Base-by-base conservation (phyloP, 805 yeast genomes). In the Kluyveromyces nonfermentans region DNA sequence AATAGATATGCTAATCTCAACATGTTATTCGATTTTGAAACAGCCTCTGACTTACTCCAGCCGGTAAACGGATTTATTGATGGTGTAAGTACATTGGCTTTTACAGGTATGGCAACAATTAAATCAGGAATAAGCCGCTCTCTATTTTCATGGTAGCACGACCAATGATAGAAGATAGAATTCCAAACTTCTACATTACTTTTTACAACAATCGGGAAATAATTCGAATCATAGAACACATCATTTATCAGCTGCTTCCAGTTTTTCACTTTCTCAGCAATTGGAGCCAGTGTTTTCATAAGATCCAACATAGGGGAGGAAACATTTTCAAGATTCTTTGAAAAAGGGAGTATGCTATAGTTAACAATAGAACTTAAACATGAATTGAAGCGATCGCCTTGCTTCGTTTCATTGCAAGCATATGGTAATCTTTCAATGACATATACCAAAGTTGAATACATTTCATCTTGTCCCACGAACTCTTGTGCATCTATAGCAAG, bases 241-340 rank as follows among this genome's bases (percentile, higher is more conserved):
- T 90, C 97, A 35, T 66, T 68, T 1, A 88, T 72, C 18, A 78
- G 47, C 2, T 71, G 57, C 53, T 75, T 82, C 94, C 96, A 85
- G 2, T 63, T 68, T 54, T 72, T 82, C 46, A 62, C 63, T 53
- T 46, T 70, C 56, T 51, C 55, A 39, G 56, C 57, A 15, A 56
- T 39, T 14, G 49, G 51, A 3, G 65, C 49, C 12, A 64, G 40
- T 7, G 51, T 61, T 33, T 50, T 61, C 17, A 82, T 53, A 18
- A 87, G 62, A 2, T 67, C 60, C 15, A 82, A 43, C 2, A 74
- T 67, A 45, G 69, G 66, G 0, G 52, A 43, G 2, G 76, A 65
- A 5, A 74, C 58, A 1, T 66, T 66, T 15, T 52, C 48, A 1
- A 69, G 46, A 56, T 53, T 51, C 68, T 76, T 30, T 65, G 56